These are phyloP conservation scores for Metschnikowia continentalis DNA, from an alignment of 805 yeast genomes.

Conservation along the genomic window DNA sequence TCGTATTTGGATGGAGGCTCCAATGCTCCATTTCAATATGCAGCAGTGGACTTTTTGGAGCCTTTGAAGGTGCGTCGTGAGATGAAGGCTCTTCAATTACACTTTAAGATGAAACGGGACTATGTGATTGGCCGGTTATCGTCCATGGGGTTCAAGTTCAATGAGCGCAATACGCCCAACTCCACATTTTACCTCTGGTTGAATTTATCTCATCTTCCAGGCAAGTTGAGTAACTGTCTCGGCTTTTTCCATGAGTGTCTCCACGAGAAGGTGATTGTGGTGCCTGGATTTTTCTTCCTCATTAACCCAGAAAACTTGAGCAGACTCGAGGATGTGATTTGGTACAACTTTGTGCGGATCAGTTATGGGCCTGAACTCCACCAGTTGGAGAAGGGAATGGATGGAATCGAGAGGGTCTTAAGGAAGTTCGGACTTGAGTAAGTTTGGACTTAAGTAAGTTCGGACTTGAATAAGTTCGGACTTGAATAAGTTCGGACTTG, in stretches of 20 bases:
- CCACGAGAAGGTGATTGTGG: constrained; percentile 56
- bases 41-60: constrained; percentile 51
- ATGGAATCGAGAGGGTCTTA: constrained; percentile 51
- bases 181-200: constrained; percentile 61
- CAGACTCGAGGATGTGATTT: constrained; percentile 49
- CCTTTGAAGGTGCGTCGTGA: constrained; percentile 49
- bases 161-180: constrained; percentile 43
- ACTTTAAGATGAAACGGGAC: constrained; percentile 55
- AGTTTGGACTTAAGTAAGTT: too few relatives aligned
- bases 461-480: too few relatives aligned
- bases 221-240: constrained; percentile 51
- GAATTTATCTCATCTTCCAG: constrained; percentile 51
- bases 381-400: constrained; percentile 52
- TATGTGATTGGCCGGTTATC: constrained; percentile 46
- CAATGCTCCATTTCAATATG: constrained; percentile 58
- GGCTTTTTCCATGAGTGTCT: constrained; percentile 63
- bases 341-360: constrained; percentile 56
- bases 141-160: constrained; percentile 52
- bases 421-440: constrained; percentile 27
- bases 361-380: constrained; percentile 58
- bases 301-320: constrained; percentile 51
- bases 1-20: constrained; percentile 60
- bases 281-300: constrained; percentile 61
- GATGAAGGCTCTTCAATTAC: constrained; percentile 54
- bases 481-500: too few relatives aligned